phyloP scores from a whole-genome alignment of 2,329 filamentous ascomycete species.

The Ascomycota sp. region DNA sequence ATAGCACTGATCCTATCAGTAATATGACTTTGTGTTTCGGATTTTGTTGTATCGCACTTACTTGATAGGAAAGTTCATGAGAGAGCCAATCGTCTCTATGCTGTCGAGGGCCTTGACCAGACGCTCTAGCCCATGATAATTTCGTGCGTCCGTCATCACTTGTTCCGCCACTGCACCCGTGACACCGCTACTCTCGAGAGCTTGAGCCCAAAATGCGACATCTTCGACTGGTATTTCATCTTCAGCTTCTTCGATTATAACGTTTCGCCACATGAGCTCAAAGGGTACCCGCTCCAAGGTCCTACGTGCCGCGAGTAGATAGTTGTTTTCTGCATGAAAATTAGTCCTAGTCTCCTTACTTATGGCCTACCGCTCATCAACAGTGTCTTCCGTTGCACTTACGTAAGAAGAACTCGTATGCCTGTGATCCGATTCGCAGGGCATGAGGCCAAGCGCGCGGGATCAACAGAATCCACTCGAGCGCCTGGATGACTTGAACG shows the following conservation, averaged over 20 bases:
- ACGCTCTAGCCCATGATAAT: constrained; percentile 45
- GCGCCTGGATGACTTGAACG: constrained; percentile 47
- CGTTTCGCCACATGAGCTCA: constrained; percentile 21
- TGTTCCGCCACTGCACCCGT: constrained; percentile 16
- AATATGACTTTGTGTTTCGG: constrained; percentile 7
- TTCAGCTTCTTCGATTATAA: constrained; percentile 15
- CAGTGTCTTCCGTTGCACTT: constrained; percentile 17
- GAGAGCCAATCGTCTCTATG: constrained; percentile 41
- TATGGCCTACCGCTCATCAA: neutral
- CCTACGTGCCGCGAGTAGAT: constrained; percentile 30
- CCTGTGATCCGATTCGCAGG: constrained; percentile 41
- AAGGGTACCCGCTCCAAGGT: constrained; percentile 29
- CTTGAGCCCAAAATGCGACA: constrained; percentile 16
- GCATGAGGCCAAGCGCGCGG: constrained; percentile 50
- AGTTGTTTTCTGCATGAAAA: constrained; percentile 19
- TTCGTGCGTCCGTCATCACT: constrained; percentile 32
- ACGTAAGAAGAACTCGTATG: constrained; percentile 74
- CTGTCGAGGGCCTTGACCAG: constrained; percentile 42
- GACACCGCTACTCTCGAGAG: constrained; percentile 15
- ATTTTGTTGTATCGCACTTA: constrained; percentile 13
- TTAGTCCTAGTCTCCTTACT: neutral
- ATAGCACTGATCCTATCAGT: constrained; percentile 7
- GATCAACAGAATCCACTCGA: constrained; percentile 68
- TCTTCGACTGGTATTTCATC: constrained; percentile 18
- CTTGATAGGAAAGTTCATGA: constrained; percentile 29